These are phyloP conservation scores for Cryptosporidium ubiquitum DNA, from an alignment of 169 alveolate genomes.

Conservation along the genomic window DNA sequence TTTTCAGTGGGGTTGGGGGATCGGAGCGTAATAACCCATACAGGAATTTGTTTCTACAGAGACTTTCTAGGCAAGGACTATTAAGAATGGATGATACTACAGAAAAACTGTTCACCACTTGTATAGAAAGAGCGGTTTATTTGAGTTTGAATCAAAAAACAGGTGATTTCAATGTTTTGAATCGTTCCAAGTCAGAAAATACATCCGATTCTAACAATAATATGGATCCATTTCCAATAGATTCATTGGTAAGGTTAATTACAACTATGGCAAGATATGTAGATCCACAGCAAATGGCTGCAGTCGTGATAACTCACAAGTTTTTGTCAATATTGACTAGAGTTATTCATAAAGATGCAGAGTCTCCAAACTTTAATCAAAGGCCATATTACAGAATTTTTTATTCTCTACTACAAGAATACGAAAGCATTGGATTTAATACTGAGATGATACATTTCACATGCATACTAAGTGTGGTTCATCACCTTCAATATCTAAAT, in stretches of 20 bases:
- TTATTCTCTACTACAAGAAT: conserved; percentile 80
- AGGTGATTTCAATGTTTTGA: neutral
- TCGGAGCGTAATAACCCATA: conserved; percentile 62
- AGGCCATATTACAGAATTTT: conserved; percentile 82
- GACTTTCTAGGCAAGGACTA: conserved; percentile 86
- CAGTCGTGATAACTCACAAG: conserved; percentile 87
- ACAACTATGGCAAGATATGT: conserved; percentile 86
- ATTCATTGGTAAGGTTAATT: conserved; percentile 86
- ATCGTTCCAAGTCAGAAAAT: neutral
- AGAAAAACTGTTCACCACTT: conserved; percentile 86
- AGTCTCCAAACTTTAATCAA: conserved; percentile 77
- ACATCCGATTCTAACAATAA: neutral
- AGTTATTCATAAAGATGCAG: conserved; percentile 80
- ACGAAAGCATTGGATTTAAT: conserved; percentile 80
- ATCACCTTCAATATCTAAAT: conserved; percentile 80
- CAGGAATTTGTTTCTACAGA: conserved; percentile 82
- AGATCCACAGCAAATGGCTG: conserved; percentile 87
- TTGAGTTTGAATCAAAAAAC: conserved; percentile 25
- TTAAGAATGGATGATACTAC: conserved; percentile 88
- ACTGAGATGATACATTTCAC: conserved; percentile 78
- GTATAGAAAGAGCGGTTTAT: conserved; percentile 83
- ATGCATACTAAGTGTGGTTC: conserved; percentile 80
- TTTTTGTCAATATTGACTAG: conserved; percentile 82
- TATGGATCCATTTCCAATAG: conserved; percentile 78
- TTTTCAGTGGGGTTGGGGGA: conserved; percentile 62